Evolutionary conservation across 768 basidiomycete genomes (phyloP).

Genomic region (Mycena galericulata): DNA sequence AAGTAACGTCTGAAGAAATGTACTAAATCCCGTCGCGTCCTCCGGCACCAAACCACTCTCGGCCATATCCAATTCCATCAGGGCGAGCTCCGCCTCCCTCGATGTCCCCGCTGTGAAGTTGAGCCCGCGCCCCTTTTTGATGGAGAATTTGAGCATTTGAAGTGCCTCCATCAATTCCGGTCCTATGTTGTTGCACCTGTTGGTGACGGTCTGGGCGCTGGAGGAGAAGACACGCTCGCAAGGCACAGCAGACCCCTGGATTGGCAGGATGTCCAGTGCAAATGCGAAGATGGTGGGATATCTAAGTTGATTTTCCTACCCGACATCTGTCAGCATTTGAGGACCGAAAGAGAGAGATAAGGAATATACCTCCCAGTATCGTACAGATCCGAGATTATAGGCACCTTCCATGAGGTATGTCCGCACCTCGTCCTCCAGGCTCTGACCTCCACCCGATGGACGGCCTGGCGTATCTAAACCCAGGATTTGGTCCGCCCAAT

Average conservation of each 20-base stretch:
- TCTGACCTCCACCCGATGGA: background rate
- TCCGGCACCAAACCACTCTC: background rate
- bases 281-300: background rate
- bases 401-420: background rate
- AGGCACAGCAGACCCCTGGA: constrained; percentile 11
- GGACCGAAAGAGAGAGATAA: background rate
- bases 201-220: background rate
- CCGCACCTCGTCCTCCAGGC: background rate
- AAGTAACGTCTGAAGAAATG: background rate
- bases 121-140: constrained; percentile 9
- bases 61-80: background rate
- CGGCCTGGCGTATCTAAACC: background rate
- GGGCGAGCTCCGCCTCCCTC: background rate
- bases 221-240: constrained; percentile 6
- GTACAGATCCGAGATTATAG: background rate
- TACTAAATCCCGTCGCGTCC: background rate
- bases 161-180: constrained; percentile 4
- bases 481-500: constrained; percentile 6
- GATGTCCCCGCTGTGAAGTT: constrained; percentile 5
- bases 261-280: constrained; percentile 2
- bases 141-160: constrained; percentile 9
- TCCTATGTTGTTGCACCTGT: background rate
- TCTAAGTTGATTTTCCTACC: constrained; percentile 8
- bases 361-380: constrained; percentile 3
- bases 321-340: background rate